Base-by-base conservation (phyloP, 192 early-diverging fungal genomes). In the Lunasporangiospora selenospora region DNA sequence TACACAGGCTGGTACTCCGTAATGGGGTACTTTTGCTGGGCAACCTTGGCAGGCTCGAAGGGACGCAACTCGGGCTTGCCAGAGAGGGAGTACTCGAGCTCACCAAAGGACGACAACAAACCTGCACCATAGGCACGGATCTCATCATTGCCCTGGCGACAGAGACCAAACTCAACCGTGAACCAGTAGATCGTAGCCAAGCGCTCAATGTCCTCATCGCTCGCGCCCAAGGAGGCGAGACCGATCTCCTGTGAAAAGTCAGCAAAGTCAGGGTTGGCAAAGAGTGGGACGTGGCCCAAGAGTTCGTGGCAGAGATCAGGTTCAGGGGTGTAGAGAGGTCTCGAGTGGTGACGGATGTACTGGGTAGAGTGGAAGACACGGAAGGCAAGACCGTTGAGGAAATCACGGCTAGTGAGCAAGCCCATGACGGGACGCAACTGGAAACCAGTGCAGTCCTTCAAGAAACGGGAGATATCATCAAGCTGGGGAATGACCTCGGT, bases 341-440 rank as follows among this genome's bases (percentile, higher is more conserved):
- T 81, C 4, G 92, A 93, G 75, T 90, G 87, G 70, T 98, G 96
- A 26, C 96, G 92, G 75, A 98, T 95, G 77, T 98, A 98, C 80
- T 98, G 96, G 10, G 96, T 98, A 39, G 89, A 91, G 78, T 96
- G 92, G 84, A 98, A 98, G 6, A 98, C 95, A 45, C 96, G 88
- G 84, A 98, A 98, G 4, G 95, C 96, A 75, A 98, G 86, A 26
- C 90, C 91, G 73, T 98, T 98, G 63, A 98, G 77, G 66, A 98
- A 98, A 76, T 98, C 96, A 29, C 96, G 82, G 29, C 91, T 89
- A 39, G 92, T 92, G 46, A 98, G 83, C 12, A 98, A 81, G 6
- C 95, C 96, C 90, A 93, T 95, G 15, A 96, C 94, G 3, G 96
- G 96, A 26, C 96, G 88, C 58, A 98, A 62, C 19, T 93, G 95